Conservation (phyloP, 257 asterid species). For the Solanum dulcamara region DNA sequence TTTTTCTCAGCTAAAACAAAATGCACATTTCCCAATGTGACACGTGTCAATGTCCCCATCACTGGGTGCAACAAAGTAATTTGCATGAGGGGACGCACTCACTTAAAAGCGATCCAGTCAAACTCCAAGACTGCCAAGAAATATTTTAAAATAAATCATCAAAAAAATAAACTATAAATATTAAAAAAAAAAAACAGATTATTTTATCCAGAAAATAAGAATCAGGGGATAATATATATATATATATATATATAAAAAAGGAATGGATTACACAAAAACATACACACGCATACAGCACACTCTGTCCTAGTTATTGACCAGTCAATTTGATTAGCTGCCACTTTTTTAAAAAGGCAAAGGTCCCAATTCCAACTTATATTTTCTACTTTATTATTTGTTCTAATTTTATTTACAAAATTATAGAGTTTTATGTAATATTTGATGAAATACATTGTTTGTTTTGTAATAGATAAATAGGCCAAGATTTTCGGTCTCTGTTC, state of each 20-base stretch:
- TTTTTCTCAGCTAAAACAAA: too few relatives aligned
- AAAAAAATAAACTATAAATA: too few relatives aligned
- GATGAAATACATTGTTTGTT: neutral
- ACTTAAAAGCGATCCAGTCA: constrained; percentile 1
- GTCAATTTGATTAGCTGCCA: constrained; percentile 13
- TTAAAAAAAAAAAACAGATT: neutral
- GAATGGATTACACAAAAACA: neutral
- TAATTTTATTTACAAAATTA: neutral
- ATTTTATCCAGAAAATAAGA: neutral
- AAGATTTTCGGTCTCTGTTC: too few relatives aligned
- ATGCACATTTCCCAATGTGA: neutral
- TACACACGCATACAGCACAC: neutral
- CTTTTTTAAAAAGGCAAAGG: constrained; percentile 2
- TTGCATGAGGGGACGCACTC: neutral
- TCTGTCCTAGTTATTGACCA: neutral
- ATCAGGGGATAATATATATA: neutral
- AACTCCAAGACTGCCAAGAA: neutral
- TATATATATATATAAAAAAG: neutral
- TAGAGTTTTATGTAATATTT: neutral
- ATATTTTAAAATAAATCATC: neutral
- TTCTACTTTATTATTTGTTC: neutral
- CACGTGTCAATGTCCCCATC: constrained; percentile 3
- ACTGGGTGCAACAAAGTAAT: constrained; percentile 1
- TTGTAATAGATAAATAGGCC: neutral
- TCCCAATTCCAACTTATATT: neutral